Evolutionary conservation across 768 basidiomycete species (phyloP), one percentile per base, ranked within the genome.

Genomic region (Mycena crocata): DNA sequence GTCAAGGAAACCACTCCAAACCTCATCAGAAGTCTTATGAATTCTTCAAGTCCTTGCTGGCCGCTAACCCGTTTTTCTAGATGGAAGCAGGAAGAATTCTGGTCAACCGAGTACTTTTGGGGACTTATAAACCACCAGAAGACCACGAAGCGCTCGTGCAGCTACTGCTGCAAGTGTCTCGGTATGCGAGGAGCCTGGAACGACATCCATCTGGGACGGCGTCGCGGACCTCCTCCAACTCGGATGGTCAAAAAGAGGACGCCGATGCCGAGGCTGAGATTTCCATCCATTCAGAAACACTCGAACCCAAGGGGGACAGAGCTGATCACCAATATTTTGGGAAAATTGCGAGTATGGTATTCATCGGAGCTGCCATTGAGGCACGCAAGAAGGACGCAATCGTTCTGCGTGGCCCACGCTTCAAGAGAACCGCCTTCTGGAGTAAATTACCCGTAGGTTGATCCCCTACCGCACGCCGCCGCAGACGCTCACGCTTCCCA

Each of bases 161-260:
- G 17, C 17, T 69, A 17, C 60, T 69, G 5, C 55, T 57, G 28
- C 48, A 66, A 17, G 45, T 69, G 15, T 60, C 68, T 39, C 68
- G 60, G 24, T 69, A 62, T 31, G 68, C 68, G n/a, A 35, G 59
- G 35, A 32, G 31, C 26, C 32, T 69, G 21, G 59, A 69, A 35
- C 40, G 32, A n/a, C n/a, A n/a, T n/a, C 17, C 56, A 61, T 9
- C 31, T 67, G n/a, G 60, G 59, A 26, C 32, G 46, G 8, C 65
- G 56, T 19, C 44, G 54, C n/a, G n/a, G n/a, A n/a, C n/a, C n/a
- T 24, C 59, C 57, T 26, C 49, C 62, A 5, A 55, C 40, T 28
- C 54, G 39, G 40, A 26, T 9, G 50, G 62, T 2, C n/a, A 21
- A 32, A 34, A 60, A 26, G 48, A 50, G 21, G 26, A 51, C 2